Evolutionary conservation across 164 flowering plant species (phyloP).

Genomic region (Vitis rupestris): DNA sequence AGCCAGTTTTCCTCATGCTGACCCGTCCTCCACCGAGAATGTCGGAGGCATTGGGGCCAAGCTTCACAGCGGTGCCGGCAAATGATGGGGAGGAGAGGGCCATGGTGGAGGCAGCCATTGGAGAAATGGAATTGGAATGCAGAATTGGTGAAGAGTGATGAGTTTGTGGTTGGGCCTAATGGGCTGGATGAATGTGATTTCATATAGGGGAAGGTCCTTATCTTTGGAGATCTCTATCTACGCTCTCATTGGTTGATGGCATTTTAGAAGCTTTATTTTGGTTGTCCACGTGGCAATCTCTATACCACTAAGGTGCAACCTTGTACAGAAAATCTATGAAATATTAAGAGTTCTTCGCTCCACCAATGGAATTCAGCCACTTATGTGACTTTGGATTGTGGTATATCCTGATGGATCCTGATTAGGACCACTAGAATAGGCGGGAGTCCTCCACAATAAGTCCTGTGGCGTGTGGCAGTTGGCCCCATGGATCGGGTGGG

Average conservation of each 20-base stretch:
- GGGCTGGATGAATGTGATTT: neutral
- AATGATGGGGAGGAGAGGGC: conserved; percentile 43
- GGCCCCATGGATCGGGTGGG: no score
- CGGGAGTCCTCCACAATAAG: no score
- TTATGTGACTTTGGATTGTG: no score
- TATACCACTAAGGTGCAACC: neutral
- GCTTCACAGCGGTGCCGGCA: conserved; percentile 40
- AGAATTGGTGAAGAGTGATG: no score
- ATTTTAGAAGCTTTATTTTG: neutral
- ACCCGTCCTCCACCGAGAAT: conserved; percentile 29
- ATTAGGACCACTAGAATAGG: no score
- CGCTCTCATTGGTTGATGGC: neutral
- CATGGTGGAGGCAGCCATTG: conserved; percentile 53
- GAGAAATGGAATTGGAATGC: neutral
- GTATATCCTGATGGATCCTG: no score
- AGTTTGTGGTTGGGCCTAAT: no score
- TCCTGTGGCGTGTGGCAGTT: no score
- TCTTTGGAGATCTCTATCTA: neutral
- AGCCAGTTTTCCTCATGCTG: conserved; percentile 39
- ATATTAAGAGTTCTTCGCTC: no score
- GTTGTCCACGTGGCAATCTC: neutral
- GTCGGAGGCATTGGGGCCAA: conserved; percentile 24
- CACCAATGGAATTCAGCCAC: no score
- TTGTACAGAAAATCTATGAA: no score
- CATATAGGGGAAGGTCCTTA: neutral